A percentile compares a stretch with the other conserved stretches of the same genome.
Conservation (phyloP, 1,139 yeast genomes). For the Spencermartinsiella ligniputridi region DNA sequence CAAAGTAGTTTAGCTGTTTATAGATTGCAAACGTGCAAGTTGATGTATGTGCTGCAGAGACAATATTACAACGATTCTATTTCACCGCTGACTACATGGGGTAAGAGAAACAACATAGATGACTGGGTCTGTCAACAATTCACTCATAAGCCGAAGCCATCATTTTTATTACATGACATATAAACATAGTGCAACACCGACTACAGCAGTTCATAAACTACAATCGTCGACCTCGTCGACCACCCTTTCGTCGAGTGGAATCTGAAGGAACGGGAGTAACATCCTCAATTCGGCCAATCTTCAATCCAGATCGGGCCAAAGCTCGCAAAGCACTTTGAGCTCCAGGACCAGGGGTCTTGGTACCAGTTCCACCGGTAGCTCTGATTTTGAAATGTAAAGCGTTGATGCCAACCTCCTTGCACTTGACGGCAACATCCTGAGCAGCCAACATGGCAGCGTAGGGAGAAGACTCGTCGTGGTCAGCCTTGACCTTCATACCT, state of each 20-base stretch:
- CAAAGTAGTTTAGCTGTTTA: too few species aligned
- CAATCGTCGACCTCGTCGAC: conserved; percentile 99
- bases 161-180: conserved; percentile 1
- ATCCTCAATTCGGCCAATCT: conserved; percentile 99
- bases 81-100: too few species aligned
- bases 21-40: too few species aligned
- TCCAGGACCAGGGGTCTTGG: conserved; percentile 99
- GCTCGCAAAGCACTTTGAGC: conserved; percentile 99
- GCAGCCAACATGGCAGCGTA: conserved; percentile 99
- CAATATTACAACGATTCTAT: too few species aligned
- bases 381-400: conserved; percentile 99
- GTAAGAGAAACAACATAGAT: too few species aligned
- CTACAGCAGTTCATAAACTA: conserved; percentile 39
- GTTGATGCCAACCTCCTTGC: conserved; percentile 99
- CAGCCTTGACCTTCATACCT: conserved; percentile 99
- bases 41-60: too few species aligned
- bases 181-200: not conserved
- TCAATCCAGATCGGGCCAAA: conserved; percentile 99
- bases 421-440: conserved; percentile 97
- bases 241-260: conserved; percentile 99
- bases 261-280: conserved; percentile 99
- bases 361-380: conserved; percentile 99
- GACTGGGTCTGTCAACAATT: too few species aligned
- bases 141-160: too few species aligned
- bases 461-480: conserved; percentile 99